Base-by-base conservation (phyloP, 768 basidiomycete genomes). In the Podaxis sp. region DNA sequence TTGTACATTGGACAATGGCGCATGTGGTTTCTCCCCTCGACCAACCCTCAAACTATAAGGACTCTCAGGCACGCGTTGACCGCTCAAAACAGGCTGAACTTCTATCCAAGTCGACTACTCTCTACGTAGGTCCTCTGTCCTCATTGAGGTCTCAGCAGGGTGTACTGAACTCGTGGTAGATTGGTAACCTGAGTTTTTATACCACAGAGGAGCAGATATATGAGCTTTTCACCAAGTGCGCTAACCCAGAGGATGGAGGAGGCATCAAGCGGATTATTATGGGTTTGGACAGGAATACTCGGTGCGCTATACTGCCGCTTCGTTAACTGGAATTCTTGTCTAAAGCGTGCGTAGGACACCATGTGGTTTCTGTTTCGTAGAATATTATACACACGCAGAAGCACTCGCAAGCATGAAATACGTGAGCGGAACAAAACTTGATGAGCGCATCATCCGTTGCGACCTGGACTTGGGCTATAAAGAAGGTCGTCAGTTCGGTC, bases 371-470 rank as follows among this genome's bases (percentile, higher is more conserved):
- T 95, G 96, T 76, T 98, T 95, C 66, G 95, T 95, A 61, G 92
- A 94, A 71, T 99, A 92, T 71, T 98, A 98, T 71, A 93, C 93
- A 9, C 94, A 98, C 69, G 80, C 87, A 4, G 95, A 98, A 73
- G 96, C 97, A 16, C 79, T 97, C 42, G 91, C 94, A 44, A 88
- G 90, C 63, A 88, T 98, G 84, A 87, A 90, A 51, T 95, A 97
- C 72, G 85, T 98, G 67, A 94, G 91, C 54, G 97, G 96, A n/a
- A 95, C 95, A 37, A 98, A 98, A 77, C 86, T 99, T 21, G 97
- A 99, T 74, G 97, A 99, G 75, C 90, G 97, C 36, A 93, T 99
- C 67, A 96, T 99, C 64, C 90, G 97, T 50, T 98, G 95, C 69
- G 97, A 99, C 77, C 78, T 99, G 69, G 97, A 99, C 77, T 80